Base-by-base conservation (phyloP, 306 rosid genomes). In the Trifolium subterraneum region DNA sequence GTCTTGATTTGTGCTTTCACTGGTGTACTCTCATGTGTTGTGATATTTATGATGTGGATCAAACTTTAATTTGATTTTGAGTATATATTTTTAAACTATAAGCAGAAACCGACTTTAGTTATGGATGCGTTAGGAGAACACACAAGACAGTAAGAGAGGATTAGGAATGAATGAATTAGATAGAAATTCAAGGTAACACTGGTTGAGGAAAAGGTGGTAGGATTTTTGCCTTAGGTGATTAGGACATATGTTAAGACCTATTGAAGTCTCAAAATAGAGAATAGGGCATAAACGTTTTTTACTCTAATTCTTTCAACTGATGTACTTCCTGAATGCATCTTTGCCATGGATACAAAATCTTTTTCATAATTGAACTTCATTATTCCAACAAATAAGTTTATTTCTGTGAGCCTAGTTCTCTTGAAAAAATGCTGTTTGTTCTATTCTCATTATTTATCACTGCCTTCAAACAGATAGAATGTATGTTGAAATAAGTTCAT, bases 401-500 rank as follows among this genome's bases (percentile, higher is more conserved):
- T 36, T 35, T 11, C 27, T 2, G 1, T 51, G 47, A 72, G 35
- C 8, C 45, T 29, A 36, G 20, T 63, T 75, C 56, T 41, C 63
- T 69, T 20, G 72, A 29, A 15, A 33, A 71, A 72, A 72, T 48
- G 71, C 20, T 14, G 52, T 36, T 23, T 78, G 5, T 71, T 78
- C 3, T 63, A 38, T 50, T 58, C 64, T 47, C 56, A 45, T 29
- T 58, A n/a, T 55, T 55, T 54, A 79, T 66, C 47, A 33, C 68
- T 65, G 4, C 68, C 60, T 44, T 54, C 20, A 19, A 44, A 56
- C 61, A 39, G n/a, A 55, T 15, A 25, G 29, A 36, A 27, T 16
- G 68, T 65, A 45, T 54, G 65, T 74, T 18, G 47, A 54, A 73
- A 62, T 73, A 59, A 35, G 64, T 67, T 77, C 42, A 52, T 55